Evolutionary conservation across 192 early-diverging fungal genomes (phyloP), one percentile per base, ranked within the genome.

Genomic region (Coemansia sp.): DNA sequence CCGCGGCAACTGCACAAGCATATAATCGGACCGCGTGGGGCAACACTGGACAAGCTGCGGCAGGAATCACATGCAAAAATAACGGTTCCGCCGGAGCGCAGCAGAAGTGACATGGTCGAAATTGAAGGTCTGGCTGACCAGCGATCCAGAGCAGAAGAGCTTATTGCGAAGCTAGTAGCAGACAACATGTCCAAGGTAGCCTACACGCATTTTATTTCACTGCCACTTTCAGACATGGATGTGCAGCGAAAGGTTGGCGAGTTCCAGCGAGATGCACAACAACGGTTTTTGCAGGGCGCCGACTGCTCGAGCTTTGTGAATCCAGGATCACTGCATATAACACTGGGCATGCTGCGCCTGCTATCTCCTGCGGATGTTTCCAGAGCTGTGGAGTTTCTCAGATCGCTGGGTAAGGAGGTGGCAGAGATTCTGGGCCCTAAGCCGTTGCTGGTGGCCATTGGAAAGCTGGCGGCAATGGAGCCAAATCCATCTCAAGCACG

Each of bases 281-380:
- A 45, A 4, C 27, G 53, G 4, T 10, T 30, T 5, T n/a, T 67
- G 18, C 53, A 53, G 6, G 24, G 22, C 10, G 44, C 35, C 10
- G 31, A 33, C 5, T n/a, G 23, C 12, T 19, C 50, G 2, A 60
- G 54, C 10, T 63, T 77, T 50, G 46, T 56, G 21, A 29, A 58
- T 1, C 64, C 73, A 1, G 63, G 47, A 0, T 59, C 56, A 8
- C 24, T 77, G 52, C 73, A 77, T 25, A 49, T 77, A 4, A 77
- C 73, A 1, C 14, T 70, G n/a, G 73, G 73, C 8, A 77, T 77
- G 73, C 56, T 77, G 38, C 73, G 73, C 19, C 23, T 77, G 33
- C 27, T 62, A 23, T 58, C 64, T 3, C 55, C 63, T 0, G 42
- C 21, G 1, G 56, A 77, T 5, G 38, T 67, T 1, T 5, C 62